Base-by-base conservation (phyloP, 805 yeast species). In the Metschnikowia continentalis region DNA sequence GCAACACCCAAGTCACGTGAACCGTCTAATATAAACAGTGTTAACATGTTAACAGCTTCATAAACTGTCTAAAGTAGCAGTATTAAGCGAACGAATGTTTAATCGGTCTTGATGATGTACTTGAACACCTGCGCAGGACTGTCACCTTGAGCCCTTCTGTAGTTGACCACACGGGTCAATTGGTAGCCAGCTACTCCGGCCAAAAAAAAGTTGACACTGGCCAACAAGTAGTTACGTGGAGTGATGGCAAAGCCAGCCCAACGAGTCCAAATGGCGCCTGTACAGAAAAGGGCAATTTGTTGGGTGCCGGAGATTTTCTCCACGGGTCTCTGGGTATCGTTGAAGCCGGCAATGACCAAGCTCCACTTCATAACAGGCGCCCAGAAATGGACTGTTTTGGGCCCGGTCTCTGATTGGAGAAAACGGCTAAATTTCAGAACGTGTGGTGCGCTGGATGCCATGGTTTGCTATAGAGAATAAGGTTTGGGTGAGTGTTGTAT, bases 331-430 rank as follows among this genome's bases (percentile, higher is more conserved):
- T 81, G 77, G 55, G 86, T 74, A 69, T 92, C 99, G 63, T 79
- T 84, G 55, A 89, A 76, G 51, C 99, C 98, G 14, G 99, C 99
- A 60, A 90, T 61, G 30, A 94, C 98, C 54, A 92, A 77, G 14
- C 88, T 78, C 99, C 99, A 92, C 74, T 85, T 74, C 57, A 71
- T 63, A 4, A 72, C 72, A 10, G 78, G 78, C 1, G 78, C 95
- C 99, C 99, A 92, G 72, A 92, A 92, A 67, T 92, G 99, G 50
- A 94, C 91, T n/a, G 99, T 92, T 66, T 74, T 84, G 38, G 99
- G 99, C 32, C 99, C 99, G 17, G 99, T 89, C 66, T 87, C 95
- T 15, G 96, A 84, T 61, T 84, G 81, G 66, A 89, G 66, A 65
- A 84, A 90, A 63, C 88, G 79, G 54, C 79, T 71, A 69, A 92